Base-by-base conservation (phyloP, 192 early-diverging fungal species). In the Podila epigama region DNA sequence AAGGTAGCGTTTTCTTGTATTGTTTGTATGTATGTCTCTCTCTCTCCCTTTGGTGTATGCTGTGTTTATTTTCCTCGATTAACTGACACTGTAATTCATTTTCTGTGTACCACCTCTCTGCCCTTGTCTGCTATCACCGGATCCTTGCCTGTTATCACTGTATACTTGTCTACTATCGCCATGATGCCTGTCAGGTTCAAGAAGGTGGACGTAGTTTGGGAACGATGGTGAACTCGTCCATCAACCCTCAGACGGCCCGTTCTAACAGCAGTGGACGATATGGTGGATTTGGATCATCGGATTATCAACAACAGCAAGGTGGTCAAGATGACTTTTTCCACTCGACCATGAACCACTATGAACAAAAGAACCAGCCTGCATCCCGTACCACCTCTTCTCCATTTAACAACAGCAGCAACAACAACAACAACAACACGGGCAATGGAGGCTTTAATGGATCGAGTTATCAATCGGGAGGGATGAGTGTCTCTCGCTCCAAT, bases 281-380 rank as follows among this genome's bases (percentile, higher is more conserved):
- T 27, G 70, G 62, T 32, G 77, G 65, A 50, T 64, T 67, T 34
- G 60, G 71, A 66, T 66, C 62, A 25, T 63, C 59, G 27, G 62
- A 71, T 33, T 78, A 68, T 39, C 65, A 36, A 18, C 60, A 32
- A 37, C 40, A 69, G 60, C 64, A 67, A 44, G 64, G 60, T 60
- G 60, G 54, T 5, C 61, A 69, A 25, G 68, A 68, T 57, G 77
- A 79, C 48, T 83, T 83, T 57, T 83, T 83, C 53, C 51, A 66
- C 40, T 79, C 77, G 7, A 79, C 81, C 7, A 83, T 79, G 60
- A 83, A 83, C 60, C 77, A 83, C 31, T 83, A 83, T 51, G 77
- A 83, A 48, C 64, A 75, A 69, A 75, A 55, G 52, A 78, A 82
- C 58, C 65, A 65, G n/a, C 81, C 58, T 12, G 52, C 77, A 4